Conservation (phyloP, 139 green algal genomes). For the Coccomyxa sp. region DNA sequence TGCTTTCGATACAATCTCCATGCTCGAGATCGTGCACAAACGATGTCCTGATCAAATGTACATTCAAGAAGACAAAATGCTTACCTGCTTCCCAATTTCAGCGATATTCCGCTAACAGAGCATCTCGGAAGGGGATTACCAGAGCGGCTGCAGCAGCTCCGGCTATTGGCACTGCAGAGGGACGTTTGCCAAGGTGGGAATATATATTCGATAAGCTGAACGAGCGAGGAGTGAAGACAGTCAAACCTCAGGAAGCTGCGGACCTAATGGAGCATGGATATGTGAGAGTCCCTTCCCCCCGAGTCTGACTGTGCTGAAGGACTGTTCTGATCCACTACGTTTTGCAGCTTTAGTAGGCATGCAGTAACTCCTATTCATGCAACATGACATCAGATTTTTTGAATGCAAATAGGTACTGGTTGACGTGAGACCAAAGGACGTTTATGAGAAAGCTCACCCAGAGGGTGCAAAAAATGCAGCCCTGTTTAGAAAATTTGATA, state of each 20-base stretch:
- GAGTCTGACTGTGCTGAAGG: not conserved
- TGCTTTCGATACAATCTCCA: too few relatives aligned
- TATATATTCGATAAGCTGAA: not conserved
- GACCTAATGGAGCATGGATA: not conserved
- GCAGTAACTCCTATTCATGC: not conserved
- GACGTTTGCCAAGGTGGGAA: not conserved
- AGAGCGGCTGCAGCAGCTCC: too few relatives aligned
- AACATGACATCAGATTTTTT: not conserved
- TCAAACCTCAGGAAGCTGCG: not conserved
- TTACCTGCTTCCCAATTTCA: too few relatives aligned
- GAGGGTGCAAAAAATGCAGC: constrained; percentile 19
- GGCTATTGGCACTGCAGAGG: too few relatives aligned
- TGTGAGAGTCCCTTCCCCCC: not conserved
- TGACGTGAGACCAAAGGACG: constrained; percentile 29
- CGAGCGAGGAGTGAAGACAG: not conserved
- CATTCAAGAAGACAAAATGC: too few relatives aligned
- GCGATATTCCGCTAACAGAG: too few relatives aligned
- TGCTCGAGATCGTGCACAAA: too few relatives aligned
- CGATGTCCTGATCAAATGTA: too few relatives aligned
- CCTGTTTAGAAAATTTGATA: constrained; percentile 11
- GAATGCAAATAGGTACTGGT: constrained; percentile 25
- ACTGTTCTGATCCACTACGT: not conserved
- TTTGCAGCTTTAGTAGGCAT: not conserved
- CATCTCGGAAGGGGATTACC: too few relatives aligned
- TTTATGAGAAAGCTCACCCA: constrained; percentile 24